Percentiles rank a stretch among this genome's conserved stretches.
phyloP scores from a whole-genome alignment of 192 early-diverging fungal genomes.

The Podila clonocystis region DNA sequence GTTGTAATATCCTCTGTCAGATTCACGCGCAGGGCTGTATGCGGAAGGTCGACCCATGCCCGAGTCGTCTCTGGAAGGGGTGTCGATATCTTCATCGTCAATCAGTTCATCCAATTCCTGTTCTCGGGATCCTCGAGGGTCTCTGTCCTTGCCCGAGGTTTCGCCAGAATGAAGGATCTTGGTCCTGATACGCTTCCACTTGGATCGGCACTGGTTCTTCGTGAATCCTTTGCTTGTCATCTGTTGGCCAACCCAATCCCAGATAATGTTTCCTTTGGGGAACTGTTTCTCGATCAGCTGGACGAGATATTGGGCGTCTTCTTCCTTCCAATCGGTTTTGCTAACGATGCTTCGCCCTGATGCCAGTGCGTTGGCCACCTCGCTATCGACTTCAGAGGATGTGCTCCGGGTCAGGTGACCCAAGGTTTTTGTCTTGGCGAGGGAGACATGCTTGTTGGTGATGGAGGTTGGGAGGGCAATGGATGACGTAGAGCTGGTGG shows the following conservation, averaged over 20 bases:
- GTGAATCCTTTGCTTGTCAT: slow-evolving; percentile 39
- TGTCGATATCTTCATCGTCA: slow-evolving; percentile 28
- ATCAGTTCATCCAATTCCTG: slow-evolving; percentile 39
- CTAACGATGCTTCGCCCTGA: slow-evolving; percentile 48
- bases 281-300: slow-evolving; percentile 46
- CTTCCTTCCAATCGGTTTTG: slow-evolving; percentile 53
- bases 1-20: too few relatives aligned
- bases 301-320: slow-evolving; percentile 38
- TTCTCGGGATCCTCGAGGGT: background rate
- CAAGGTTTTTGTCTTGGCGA: slow-evolving; percentile 37
- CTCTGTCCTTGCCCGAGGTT: slow-evolving; percentile 26
- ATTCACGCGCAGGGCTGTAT: background rate
- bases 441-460: slow-evolving; percentile 25
- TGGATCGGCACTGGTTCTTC: slow-evolving; percentile 49
- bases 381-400: slow-evolving; percentile 45
- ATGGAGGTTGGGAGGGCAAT: slow-evolving; percentile 16
- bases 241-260: slow-evolving; percentile 53
- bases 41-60: background rate
- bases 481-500: slow-evolving; percentile 36
- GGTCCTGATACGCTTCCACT: slow-evolving; percentile 49
- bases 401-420: slow-evolving; percentile 44
- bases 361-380: slow-evolving; percentile 41
- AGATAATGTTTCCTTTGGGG: slow-evolving; percentile 52
- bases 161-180: slow-evolving; percentile 37
- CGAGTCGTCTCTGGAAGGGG: background rate